These are phyloP conservation scores for Hymenoscyphus linearis DNA, from an alignment of 2,329 filamentous ascomycete species.

Conservation along the genomic window DNA sequence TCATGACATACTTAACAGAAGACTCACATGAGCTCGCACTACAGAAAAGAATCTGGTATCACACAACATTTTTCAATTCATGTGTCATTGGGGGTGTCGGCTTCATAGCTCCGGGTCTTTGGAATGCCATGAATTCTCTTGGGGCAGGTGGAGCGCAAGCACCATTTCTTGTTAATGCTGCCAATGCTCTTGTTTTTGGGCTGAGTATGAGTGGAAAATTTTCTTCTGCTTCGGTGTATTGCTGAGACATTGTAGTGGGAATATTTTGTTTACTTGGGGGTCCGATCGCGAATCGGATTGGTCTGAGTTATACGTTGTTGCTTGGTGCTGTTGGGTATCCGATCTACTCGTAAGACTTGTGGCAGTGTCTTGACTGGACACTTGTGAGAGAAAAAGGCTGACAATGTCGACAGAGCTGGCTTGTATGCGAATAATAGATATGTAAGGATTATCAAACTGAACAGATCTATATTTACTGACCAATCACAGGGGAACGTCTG, in stretches of 20 bases:
- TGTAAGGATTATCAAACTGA: neutral
- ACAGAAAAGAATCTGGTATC: slow-evolving; percentile 39
- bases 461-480: slow-evolving; percentile 25
- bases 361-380: too few species aligned
- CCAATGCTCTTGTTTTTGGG: slow-evolving; percentile 41
- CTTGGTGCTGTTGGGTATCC: slow-evolving; percentile 40
- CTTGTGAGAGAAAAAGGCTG: neutral
- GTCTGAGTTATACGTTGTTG: slow-evolving; percentile 63
- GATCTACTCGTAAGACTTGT: slow-evolving; percentile 38
- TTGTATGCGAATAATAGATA: neutral
- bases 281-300: slow-evolving; percentile 58
- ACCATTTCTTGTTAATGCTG: slow-evolving; percentile 39
- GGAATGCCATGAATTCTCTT: slow-evolving; percentile 39
- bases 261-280: slow-evolving; percentile 49
- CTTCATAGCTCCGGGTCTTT: slow-evolving; percentile 37
- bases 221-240: slow-evolving; percentile 42
- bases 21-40: neutral
- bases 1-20: neutral
- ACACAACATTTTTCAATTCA: slow-evolving; percentile 41
- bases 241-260: slow-evolving; percentile 61
- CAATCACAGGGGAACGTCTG: slow-evolving; percentile 47
- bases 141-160: slow-evolving; percentile 38
- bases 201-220: slow-evolving; percentile 55
- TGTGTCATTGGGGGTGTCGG: slow-evolving; percentile 35
- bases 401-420: neutral